These are phyloP conservation scores for Paramecium octaurelia DNA, from an alignment of 73 alveolate genomes.

Conservation along the genomic window DNA sequence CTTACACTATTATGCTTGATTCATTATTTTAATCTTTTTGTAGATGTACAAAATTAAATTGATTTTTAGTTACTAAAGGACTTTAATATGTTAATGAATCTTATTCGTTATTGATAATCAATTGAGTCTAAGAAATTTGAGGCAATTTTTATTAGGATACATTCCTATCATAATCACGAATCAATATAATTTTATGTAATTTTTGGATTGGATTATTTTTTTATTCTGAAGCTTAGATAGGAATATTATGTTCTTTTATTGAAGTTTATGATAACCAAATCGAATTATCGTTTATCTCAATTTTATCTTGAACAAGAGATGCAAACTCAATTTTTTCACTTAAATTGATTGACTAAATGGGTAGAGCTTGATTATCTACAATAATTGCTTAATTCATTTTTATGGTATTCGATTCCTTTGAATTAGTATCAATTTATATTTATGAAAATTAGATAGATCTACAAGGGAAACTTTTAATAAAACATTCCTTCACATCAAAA, in stretches of 20 bases:
- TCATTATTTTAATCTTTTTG: not conserved
- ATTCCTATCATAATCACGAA: not conserved
- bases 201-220: not conserved
- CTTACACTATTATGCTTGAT: not conserved
- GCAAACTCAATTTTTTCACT: not conserved
- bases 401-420: not conserved
- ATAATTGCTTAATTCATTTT: not conserved
- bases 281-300: not conserved
- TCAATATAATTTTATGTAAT: not conserved
- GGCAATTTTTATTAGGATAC: not conserved
- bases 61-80: not conserved
- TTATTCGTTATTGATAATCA: not conserved
- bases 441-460: not conserved
- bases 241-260: not conserved
- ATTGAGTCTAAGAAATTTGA: not conserved
- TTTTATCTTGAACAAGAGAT: not conserved
- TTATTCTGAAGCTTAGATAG: not conserved
- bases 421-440: not conserved
- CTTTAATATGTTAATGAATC: not conserved
- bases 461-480: not conserved
- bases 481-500: not conserved
- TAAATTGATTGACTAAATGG: not conserved
- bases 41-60: not conserved
- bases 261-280: not conserved
- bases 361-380: not conserved